These are phyloP conservation scores for Suillus subalutaceus DNA, from an alignment of 768 basidiomycete genomes.

Conservation along the genomic window DNA sequence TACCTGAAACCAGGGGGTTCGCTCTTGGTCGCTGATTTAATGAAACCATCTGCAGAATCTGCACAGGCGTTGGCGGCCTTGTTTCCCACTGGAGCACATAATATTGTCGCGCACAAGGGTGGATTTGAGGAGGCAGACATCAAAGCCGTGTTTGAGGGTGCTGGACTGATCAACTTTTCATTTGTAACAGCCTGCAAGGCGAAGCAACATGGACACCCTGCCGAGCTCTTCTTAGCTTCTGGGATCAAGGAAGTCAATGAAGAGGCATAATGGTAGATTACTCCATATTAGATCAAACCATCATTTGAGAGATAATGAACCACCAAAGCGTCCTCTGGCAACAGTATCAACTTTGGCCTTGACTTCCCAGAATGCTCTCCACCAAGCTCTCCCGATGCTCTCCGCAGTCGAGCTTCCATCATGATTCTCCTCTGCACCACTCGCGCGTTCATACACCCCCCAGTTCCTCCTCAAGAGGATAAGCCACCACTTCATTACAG, in stretches of 20 bases:
- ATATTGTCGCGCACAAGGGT: slow-evolving; percentile 54
- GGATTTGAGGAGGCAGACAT: slow-evolving; percentile 59
- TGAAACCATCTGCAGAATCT: slow-evolving; percentile 28
- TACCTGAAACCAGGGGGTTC: slow-evolving; percentile 66
- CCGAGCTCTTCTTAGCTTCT: slow-evolving; percentile 59
- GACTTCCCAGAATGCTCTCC: slow-evolving; percentile 74
- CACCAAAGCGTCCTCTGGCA: slow-evolving; percentile 71
- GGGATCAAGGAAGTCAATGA: slow-evolving; percentile 40
- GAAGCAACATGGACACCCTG: slow-evolving; percentile 34
- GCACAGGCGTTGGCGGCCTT: slow-evolving; percentile 14
- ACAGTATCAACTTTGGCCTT: slow-evolving; percentile 69
- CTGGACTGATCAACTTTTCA: slow-evolving; percentile 50
- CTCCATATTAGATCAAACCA: neutral
- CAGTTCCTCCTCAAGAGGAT: slow-evolving; percentile 68
- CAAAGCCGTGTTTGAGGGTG: slow-evolving; percentile 50
- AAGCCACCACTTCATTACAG: slow-evolving; percentile 83
- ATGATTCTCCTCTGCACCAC: slow-evolving; percentile 31
- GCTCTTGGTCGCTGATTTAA: slow-evolving; percentile 61
- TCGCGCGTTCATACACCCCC: slow-evolving; percentile 52
- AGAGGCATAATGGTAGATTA: neutral
- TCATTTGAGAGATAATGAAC: slow-evolving; percentile 63
- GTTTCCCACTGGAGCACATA: slow-evolving; percentile 38
- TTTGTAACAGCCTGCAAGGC: slow-evolving; percentile 39
- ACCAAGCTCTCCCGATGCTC: slow-evolving; percentile 72
- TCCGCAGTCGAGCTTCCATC: slow-evolving; percentile 38